A percentile compares a stretch with the other conserved stretches of the same genome.
Evolutionary conservation across 2,329 filamentous ascomycete species (phyloP).

Genomic region (Neoscytalidium dimidiatum): DNA sequence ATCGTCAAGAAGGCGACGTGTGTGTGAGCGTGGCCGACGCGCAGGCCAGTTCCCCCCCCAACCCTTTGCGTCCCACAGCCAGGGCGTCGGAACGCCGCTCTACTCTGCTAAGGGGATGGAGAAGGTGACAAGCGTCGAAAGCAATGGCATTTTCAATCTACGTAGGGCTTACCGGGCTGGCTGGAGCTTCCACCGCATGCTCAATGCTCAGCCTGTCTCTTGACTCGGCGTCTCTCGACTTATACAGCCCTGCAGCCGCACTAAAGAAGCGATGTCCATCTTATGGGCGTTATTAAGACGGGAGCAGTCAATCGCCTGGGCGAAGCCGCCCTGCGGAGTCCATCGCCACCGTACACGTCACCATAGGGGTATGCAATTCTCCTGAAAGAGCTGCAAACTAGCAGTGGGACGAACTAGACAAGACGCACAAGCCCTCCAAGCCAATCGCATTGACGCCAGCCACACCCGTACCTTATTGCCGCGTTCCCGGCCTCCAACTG

Average conservation of each 20-base stretch:
- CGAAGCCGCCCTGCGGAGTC: background rate
- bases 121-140: background rate
- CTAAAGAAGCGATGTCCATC: background rate
- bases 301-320: background rate
- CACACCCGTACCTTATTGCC: background rate
- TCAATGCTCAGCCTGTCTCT: background rate
- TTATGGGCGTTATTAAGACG: background rate
- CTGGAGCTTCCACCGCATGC: background rate
- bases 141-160: slow-evolving; percentile 9
- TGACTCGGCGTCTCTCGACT: background rate
- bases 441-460: slow-evolving; percentile 1
- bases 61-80: background rate
- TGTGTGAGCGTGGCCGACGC: background rate
- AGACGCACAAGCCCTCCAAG: background rate
- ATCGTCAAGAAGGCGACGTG: background rate
- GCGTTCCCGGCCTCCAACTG: background rate
- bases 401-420: background rate
- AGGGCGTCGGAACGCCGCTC: slow-evolving; percentile 6
- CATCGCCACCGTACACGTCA: background rate
- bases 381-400: background rate
- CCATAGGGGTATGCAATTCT: background rate
- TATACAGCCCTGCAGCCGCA: background rate
- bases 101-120: background rate
- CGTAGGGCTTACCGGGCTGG: slow-evolving; percentile 13
- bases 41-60: background rate